Evolutionary conservation across 2,329 filamentous ascomycete species (phyloP).

Genomic region (Graphium sp.): DNA sequence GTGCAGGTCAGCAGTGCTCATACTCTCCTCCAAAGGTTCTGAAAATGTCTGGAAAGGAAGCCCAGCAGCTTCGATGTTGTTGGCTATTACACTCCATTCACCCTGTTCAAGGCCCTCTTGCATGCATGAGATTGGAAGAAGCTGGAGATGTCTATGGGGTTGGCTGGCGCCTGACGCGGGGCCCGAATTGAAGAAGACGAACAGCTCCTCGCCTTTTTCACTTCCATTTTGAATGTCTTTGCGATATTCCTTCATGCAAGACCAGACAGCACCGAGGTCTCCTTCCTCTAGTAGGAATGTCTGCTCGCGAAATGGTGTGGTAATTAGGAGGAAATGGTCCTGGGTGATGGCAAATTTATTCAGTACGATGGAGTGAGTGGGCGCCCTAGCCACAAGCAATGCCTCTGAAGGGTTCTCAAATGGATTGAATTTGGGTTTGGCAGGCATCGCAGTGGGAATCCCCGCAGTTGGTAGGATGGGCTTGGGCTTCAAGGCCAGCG

Average conservation of each 20-base stretch:
- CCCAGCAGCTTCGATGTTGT: conserved; percentile 13
- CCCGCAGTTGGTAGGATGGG: conserved; percentile 18
- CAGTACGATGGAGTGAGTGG: conserved; percentile 46
- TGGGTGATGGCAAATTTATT: conserved; percentile 63
- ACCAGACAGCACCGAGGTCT: conserved; percentile 44
- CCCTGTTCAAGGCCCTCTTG: conserved; percentile 24
- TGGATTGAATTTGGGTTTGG: conserved; percentile 33
- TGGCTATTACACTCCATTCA: conserved; percentile 31
- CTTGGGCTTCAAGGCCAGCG: conserved; percentile 51
- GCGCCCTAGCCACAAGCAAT: conserved; percentile 33
- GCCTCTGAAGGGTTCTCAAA: conserved; percentile 39
- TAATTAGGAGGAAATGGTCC: conserved; percentile 57
- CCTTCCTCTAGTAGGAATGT: conserved; percentile 40
- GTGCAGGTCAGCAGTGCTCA: conserved; percentile 19
- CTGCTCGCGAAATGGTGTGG: conserved; percentile 45
- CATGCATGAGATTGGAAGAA: conserved; percentile 52
- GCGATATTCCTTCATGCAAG: conserved; percentile 41
- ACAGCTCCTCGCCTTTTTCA: conserved; percentile 22
- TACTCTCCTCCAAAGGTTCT: conserved; percentile 16
- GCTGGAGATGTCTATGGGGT: conserved; percentile 54
- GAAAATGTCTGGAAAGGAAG: conserved; percentile 28
- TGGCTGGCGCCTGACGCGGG: conserved; percentile 53
- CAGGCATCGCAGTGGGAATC: conserved; percentile 10
- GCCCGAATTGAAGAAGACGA: conserved; percentile 57
- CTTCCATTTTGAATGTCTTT: conserved; percentile 4